Conservation (phyloP, 2,329 filamentous ascomycete species). For the Venturia oleaginea region DNA sequence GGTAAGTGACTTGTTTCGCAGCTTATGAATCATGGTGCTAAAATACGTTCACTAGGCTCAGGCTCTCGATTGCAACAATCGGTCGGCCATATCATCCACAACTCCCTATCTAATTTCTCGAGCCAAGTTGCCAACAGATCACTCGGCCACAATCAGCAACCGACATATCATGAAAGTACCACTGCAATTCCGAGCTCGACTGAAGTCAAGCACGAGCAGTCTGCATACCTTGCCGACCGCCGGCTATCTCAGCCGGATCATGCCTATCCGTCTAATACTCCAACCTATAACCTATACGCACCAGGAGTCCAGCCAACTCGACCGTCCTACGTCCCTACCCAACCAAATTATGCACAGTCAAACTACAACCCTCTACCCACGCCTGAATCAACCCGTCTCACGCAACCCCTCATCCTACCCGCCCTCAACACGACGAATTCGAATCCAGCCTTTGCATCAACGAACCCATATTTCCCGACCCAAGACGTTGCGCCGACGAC, state of each 20-base stretch:
- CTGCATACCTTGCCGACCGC: neutral
- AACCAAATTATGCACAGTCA: neutral
- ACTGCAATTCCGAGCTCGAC: neutral
- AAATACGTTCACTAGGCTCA: constrained; percentile 29
- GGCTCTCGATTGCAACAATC: constrained; percentile 39
- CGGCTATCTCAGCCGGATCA: constrained; percentile 1
- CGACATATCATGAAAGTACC: neutral
- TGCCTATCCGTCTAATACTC: neutral
- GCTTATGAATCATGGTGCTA: neutral
- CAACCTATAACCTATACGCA: neutral
- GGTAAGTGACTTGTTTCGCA: constrained; percentile 40
- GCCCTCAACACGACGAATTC: neutral
- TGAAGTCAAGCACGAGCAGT: neutral
- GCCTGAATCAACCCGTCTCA: neutral
- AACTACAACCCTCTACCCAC: neutral
- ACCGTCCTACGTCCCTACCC: neutral
- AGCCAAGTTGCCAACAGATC: neutral
- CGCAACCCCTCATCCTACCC: neutral
- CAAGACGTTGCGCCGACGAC: neutral
- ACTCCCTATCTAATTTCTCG: constrained; percentile 31
- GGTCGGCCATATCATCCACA: constrained; percentile 40
- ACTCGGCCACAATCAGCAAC: neutral
- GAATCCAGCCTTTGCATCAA: neutral
- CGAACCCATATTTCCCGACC: constrained; percentile 1
- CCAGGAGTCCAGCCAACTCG: constrained; percentile 2